These are phyloP conservation scores for Eucalyptus polybractea DNA, from an alignment of 345 rosid genomes.

Conservation along the genomic window DNA sequence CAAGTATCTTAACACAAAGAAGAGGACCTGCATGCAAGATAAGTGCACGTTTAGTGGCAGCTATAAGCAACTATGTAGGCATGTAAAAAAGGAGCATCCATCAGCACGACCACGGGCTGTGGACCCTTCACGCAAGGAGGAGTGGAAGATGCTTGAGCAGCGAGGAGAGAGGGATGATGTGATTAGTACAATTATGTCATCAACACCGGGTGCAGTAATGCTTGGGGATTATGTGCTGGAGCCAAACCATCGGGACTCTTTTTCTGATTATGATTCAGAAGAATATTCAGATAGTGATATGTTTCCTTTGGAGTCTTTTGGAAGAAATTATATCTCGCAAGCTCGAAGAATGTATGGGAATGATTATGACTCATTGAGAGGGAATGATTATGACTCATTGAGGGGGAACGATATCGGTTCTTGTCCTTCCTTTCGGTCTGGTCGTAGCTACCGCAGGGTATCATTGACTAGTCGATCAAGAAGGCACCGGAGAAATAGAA, in stretches of 20 bases:
- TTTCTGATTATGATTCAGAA: conserved; percentile 42
- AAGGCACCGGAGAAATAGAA: conserved; percentile 32
- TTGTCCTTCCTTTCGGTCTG: conserved; percentile 19
- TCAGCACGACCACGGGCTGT: conserved; percentile 62
- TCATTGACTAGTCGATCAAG: conserved; percentile 14
- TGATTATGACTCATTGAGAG: conserved; percentile 25
- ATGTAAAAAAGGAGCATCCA: conserved; percentile 70
- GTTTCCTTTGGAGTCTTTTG: conserved; percentile 23
- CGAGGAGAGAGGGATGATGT: conserved; percentile 61
- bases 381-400: conserved; percentile 22
- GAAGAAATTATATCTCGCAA: conserved; percentile 8
- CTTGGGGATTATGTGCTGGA: conserved; percentile 90
- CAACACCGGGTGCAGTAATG: conserved; percentile 68
- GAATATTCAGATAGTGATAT: conserved; percentile 33
- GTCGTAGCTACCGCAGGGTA: conserved; percentile 16
- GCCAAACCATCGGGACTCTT: conserved; percentile 26
- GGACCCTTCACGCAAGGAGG: conserved; percentile 57
- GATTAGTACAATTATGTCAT: conserved; percentile 65
- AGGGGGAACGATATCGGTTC: conserved; percentile 23
- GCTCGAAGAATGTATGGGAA: conserved; percentile 8
- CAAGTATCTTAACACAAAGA: conserved; percentile 48
- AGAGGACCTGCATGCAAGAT: conserved; percentile 74
- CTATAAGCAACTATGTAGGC: conserved; percentile 59
- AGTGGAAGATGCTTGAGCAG: conserved; percentile 71
- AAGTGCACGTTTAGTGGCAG: conserved; percentile 52